Percentiles rank a stretch among this genome's conserved stretches.
phyloP scores from a whole-genome alignment of 495 filamentous ascomycete genomes.

The Trichoderma reesei region DNA sequence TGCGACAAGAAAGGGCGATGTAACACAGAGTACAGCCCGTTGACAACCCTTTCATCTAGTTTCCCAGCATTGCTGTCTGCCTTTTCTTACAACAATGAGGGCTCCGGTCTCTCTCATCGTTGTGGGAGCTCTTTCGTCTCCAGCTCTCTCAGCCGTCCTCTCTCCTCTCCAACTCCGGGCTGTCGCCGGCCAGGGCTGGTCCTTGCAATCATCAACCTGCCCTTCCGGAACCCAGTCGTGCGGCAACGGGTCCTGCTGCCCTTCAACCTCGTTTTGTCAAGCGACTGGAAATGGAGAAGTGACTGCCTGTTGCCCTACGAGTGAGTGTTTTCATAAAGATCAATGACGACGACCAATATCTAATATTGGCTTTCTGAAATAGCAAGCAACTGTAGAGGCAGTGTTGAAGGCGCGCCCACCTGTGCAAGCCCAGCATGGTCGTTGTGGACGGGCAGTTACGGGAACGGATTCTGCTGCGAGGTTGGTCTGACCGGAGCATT shows the following conservation, averaged over 20 bases:
- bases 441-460: not conserved
- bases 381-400: slow-evolving; percentile 3
- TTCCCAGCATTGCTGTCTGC: not conserved
- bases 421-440: not conserved
- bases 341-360: not conserved
- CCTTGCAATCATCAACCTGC: not conserved
- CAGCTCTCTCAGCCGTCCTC: not conserved
- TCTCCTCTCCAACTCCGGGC: not conserved
- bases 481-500: slow-evolving; percentile 1
- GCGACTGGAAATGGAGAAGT: not conserved
- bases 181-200: not conserved
- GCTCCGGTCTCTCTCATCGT: not conserved
- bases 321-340: not conserved
- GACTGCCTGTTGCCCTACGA: not conserved
- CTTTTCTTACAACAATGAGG: not conserved
- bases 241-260: slow-evolving; percentile 1
- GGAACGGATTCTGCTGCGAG: not conserved
- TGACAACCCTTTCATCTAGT: no score
- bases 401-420: not conserved
- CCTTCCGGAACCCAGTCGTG: not conserved
- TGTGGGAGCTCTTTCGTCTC: not conserved
- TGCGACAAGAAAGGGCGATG: no score
- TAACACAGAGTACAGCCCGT: no score
- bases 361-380: not conserved
- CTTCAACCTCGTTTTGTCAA: not conserved